Base-by-base conservation (phyloP, 306 rosid species). In the Cicer yamashitae region DNA sequence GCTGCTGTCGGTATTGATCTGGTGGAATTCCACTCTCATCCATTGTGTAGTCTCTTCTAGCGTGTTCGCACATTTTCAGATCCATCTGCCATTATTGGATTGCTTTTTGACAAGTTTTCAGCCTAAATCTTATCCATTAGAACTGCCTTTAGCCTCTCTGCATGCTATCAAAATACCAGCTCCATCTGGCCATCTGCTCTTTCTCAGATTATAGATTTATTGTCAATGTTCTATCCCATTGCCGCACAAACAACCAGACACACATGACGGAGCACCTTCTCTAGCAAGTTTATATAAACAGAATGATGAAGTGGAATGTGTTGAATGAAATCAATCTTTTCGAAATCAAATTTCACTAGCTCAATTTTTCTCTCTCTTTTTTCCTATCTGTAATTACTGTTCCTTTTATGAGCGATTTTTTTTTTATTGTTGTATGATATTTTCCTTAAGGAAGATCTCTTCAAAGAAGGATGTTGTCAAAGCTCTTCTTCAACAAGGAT, bases 401-500 rank as follows among this genome's bases (percentile, higher is more conserved):
- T 64, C 70, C 50, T 59, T 67, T 41, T 59, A 2, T 83, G 77
- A 68, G 75, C 59, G 34, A 22, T 3, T 25, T 44, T 60, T 68
- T 75, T 17, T 69, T 78, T 10, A 38, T 74, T 71, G 18, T 48
- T 74, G 10, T 45, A 18, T 40, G 61, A 5, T 65, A 40, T 64
- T 83, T 85, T 75, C 56, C 72, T 67, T 15, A 64, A 78, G 69
- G 65, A 73, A 91, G 96, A 85, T 94, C 75, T 77, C 93, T 63
- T 85, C 97, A 39, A 94, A 91, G 89, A 75, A 82, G 82, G 91
- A 87, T 65, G 82, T 91, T 56, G 71, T 90, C 62, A 77, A 75
- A 59, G 89, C 89, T 76, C 89, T 91, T 57, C 76, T 85, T 81
- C 86, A 85, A 76, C 87, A 85, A 53, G 97, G 96, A 20, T 94